Percentiles rank a stretch among this genome's conserved stretches.
These are phyloP conservation scores for Hippophae tibetana DNA, from an alignment of 306 rosid genomes.

Conservation along the genomic window DNA sequence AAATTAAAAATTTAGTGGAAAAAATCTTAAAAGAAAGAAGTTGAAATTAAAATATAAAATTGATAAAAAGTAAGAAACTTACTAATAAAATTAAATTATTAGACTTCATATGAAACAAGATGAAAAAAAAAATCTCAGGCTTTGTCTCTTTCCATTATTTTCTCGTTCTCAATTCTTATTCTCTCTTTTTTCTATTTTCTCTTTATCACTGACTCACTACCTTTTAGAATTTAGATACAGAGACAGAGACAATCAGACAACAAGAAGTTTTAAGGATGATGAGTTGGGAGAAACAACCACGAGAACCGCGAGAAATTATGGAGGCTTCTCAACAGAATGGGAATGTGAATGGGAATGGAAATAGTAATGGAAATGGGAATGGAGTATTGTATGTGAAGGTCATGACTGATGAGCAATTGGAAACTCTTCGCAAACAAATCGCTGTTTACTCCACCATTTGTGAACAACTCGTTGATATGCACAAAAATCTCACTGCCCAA, in stretches of 20 bases:
- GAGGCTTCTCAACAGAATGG: not conserved
- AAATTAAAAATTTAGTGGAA: too few species aligned
- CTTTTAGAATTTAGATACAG: not conserved
- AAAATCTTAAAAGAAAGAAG: too few species aligned
- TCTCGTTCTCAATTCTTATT: slow-evolving; percentile 3
- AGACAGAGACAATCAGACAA: not conserved
- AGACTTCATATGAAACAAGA: too few species aligned
- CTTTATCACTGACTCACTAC: slow-evolving; percentile 10
- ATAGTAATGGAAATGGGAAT: slow-evolving; percentile 18
- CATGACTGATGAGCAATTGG: slow-evolving; percentile 93
- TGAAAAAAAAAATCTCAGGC: too few species aligned
- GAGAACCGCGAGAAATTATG: too few species aligned
- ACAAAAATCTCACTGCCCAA: slow-evolving; percentile 60
- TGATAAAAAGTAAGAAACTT: too few species aligned
- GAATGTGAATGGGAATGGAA: slow-evolving; percentile 24
- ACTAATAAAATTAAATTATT: too few species aligned
- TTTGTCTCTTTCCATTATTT: too few species aligned
- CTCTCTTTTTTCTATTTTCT: slow-evolving; percentile 30
- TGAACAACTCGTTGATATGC: slow-evolving; percentile 82
- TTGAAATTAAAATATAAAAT: too few species aligned
- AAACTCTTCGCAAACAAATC: slow-evolving; percentile 80
- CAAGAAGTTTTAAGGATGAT: too few species aligned
- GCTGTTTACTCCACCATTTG: slow-evolving; percentile 71
- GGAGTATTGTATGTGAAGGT: slow-evolving; percentile 62
- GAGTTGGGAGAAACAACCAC: too few species aligned